phyloP scores from a whole-genome alignment of 768 basidiomycete genomes.

The Phlebiopsis flavidoalba region DNA sequence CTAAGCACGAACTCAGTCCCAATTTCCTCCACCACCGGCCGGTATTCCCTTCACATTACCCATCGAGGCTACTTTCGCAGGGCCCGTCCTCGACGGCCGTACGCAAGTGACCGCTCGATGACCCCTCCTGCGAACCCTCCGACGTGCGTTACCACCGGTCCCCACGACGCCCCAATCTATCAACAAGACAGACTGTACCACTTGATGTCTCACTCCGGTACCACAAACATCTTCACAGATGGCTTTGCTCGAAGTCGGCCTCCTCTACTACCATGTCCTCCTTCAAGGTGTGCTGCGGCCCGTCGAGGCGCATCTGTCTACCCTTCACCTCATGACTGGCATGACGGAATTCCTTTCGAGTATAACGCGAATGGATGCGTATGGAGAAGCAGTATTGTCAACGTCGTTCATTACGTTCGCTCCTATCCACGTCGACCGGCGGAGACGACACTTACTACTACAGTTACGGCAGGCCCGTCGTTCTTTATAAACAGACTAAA shows the following conservation, averaged over 20 bases:
- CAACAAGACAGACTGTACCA: background rate
- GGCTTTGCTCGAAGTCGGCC: background rate
- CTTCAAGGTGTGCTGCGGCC: background rate
- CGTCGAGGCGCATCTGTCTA: conserved; percentile 5
- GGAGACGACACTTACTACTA: background rate
- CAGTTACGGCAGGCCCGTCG: background rate
- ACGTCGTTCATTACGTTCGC: conserved; percentile 58
- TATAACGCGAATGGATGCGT: conserved; percentile 45
- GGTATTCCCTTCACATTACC: conserved; percentile 28
- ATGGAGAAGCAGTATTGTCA: conserved; percentile 52
- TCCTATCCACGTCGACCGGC: conserved; percentile 31
- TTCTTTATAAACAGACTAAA: conserved; percentile 2
- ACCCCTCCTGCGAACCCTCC: conserved; percentile 1
- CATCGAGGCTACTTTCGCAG: conserved; percentile 3
- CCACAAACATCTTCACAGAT: background rate
- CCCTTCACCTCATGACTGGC: conserved; percentile 49
- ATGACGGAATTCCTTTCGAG: conserved; percentile 57
- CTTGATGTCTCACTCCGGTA: background rate
- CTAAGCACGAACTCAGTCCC: conserved; percentile 34
- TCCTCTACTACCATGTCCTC: background rate
- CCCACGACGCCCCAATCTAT: background rate
- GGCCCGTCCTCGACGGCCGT: conserved; percentile 1
- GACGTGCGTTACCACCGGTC: conserved; percentile 3
- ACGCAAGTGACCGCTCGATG: conserved; percentile 1
- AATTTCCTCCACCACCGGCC: conserved; percentile 50